Conservation (phyloP, 2,329 filamentous ascomycete species). For the Sclerotinia glacialis region DNA sequence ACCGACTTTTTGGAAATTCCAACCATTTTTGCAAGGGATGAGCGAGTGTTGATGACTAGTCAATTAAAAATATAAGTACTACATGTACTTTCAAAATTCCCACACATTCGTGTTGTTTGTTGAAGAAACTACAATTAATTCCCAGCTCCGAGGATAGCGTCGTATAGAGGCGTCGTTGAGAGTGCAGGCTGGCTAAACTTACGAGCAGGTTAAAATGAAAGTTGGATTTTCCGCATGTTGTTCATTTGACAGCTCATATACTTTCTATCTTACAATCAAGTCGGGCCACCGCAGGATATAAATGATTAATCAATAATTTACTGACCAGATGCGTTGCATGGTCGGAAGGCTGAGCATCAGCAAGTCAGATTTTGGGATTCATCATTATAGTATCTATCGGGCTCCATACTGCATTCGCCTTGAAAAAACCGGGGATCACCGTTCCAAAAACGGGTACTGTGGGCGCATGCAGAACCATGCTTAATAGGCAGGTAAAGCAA, state of each 20-base stretch:
- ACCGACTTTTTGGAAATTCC: not conserved
- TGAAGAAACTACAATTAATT: not conserved
- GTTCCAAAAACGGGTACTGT: constrained; percentile 3
- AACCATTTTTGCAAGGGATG: not conserved
- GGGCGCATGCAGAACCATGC: constrained; percentile 7
- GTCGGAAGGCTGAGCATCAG: not conserved
- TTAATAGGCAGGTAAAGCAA: constrained; percentile 8
- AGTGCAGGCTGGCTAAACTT: not conserved
- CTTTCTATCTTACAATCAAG: not conserved
- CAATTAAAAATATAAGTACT: not conserved
- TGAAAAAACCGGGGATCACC: constrained; percentile 5
- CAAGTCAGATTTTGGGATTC: not conserved
- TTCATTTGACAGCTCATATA: constrained; percentile 9
- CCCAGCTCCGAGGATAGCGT: not conserved
- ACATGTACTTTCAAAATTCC: not conserved
- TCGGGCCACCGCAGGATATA: not conserved
- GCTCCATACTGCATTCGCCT: not conserved
- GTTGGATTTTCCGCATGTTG: not conserved
- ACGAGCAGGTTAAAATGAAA: not conserved
- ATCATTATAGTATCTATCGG: constrained; percentile 1
- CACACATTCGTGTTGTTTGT: not conserved
- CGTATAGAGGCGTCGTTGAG: not conserved
- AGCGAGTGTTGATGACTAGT: not conserved
- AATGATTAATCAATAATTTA: constrained; percentile 7
- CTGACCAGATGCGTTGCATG: not conserved